These are phyloP conservation scores for Clarireedia paspali DNA, from an alignment of 2,329 filamentous ascomycete genomes.

Conservation along the genomic window DNA sequence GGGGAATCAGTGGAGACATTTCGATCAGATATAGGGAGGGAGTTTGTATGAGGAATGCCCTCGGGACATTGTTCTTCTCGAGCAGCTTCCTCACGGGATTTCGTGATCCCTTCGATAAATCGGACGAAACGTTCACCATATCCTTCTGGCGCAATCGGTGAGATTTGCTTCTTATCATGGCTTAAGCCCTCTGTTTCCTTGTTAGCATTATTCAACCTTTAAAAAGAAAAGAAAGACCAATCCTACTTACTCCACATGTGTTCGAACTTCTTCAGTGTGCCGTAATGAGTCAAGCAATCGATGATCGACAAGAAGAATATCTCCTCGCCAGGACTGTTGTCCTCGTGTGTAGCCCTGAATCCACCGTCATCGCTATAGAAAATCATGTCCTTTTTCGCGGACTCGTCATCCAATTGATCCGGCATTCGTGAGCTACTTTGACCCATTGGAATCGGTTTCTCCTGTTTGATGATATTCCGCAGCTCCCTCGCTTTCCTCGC, in stretches of 20 bases:
- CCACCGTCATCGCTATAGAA: slow-evolving; percentile 95
- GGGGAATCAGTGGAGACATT: slow-evolving; percentile 20
- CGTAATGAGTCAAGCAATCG: slow-evolving; percentile 95
- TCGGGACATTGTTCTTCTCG: slow-evolving; percentile 41
- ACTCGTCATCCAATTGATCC: slow-evolving; percentile 71
- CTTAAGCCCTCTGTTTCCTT: slow-evolving; percentile 60
- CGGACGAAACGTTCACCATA: slow-evolving; percentile 93
- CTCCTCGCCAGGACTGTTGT: slow-evolving; percentile 76
- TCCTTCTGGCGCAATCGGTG: slow-evolving; percentile 78
- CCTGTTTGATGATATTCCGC: slow-evolving; percentile 83
- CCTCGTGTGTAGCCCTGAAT: slow-evolving; percentile 85
- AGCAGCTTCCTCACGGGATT: slow-evolving; percentile 77
- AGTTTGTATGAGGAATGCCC: slow-evolving; percentile 20
- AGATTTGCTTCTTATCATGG: slow-evolving; percentile 78
- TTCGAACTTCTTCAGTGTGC: slow-evolving; percentile 87
- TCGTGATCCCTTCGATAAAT: slow-evolving; percentile 86
- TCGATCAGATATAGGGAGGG: slow-evolving; percentile 17
- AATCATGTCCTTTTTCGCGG: slow-evolving; percentile 62
- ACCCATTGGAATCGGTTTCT: slow-evolving; percentile 89
- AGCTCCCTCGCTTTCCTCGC: slow-evolving; percentile 85
- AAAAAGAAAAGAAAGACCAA: not conserved
- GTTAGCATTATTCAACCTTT: slow-evolving; percentile 14
- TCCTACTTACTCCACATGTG: slow-evolving; percentile 67
- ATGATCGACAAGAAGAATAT: slow-evolving; percentile 98
- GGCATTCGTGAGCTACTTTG: slow-evolving; percentile 80